These are phyloP conservation scores for Phytophthora cryptogea DNA, from an alignment of 352 stramenopile genomes.

Conservation along the genomic window DNA sequence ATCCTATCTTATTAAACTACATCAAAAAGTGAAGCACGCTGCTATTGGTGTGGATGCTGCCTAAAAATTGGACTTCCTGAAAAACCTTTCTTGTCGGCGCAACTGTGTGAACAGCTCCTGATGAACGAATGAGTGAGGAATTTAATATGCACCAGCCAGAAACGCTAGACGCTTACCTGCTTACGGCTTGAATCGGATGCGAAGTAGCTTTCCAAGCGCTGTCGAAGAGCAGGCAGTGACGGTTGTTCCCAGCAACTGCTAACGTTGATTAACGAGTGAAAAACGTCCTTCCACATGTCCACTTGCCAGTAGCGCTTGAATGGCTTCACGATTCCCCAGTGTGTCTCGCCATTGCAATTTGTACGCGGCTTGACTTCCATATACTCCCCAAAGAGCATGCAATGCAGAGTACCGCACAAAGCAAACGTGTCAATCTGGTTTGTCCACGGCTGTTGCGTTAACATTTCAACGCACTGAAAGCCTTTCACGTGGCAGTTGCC, in stretches of 20 bases:
- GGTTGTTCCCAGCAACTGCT: slow-evolving; percentile 69
- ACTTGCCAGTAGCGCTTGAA: slow-evolving; percentile 88
- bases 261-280: slow-evolving; percentile 76
- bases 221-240: slow-evolving; percentile 46
- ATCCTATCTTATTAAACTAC: background rate
- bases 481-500: slow-evolving; percentile 85
- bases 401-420: slow-evolving; percentile 74
- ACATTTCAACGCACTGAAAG: slow-evolving; percentile 88
- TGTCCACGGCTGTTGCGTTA: slow-evolving; percentile 73
- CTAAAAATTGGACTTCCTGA: slow-evolving; percentile 47
- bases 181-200: slow-evolving; percentile 40
- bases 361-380: slow-evolving; percentile 65
- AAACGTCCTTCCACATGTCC: slow-evolving; percentile 73
- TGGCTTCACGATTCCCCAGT: slow-evolving; percentile 52
- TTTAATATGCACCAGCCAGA: background rate
- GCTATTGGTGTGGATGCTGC: no score
- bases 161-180: slow-evolving; percentile 38
- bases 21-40: no score
- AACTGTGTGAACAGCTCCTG: slow-evolving; percentile 68
- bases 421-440: slow-evolving; percentile 88
- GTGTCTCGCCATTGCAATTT: slow-evolving; percentile 22
- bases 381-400: slow-evolving; percentile 86
- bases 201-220: slow-evolving; percentile 66
- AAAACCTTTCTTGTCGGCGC: slow-evolving; percentile 54
- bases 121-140: slow-evolving; percentile 8